Base-by-base conservation (phyloP, 139 green algal genomes). In the Chlamydomonas sp. region DNA sequence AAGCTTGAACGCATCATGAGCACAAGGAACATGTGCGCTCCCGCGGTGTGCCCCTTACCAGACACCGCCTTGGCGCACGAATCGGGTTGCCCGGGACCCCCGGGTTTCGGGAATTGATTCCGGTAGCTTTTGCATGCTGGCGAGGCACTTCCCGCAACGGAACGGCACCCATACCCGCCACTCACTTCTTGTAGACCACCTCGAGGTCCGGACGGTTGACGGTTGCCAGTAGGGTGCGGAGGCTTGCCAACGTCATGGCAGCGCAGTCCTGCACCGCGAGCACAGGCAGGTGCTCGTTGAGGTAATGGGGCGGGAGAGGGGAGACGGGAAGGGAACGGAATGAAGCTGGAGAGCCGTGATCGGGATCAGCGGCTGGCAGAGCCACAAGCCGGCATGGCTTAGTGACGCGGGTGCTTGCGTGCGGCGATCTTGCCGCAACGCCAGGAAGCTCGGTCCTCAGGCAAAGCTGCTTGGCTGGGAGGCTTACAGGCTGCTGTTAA, bases 161-260 rank as follows among this genome's bases (percentile, higher is more conserved):
- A 49, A 49, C 31, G 31, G 31, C 31, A 49, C 31, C 31, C 31
- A 49, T 49, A 49, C 31, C 31, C 31, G 31, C 31, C 9, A 49
- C 75, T 20, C 69, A 86, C 84, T 49, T 88, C 1, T 63, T 5
- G 84, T 83, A 88, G 63, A 88, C 63, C 5, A 88, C 0, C 5
- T 88, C 75, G 57, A 88, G 84, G 75, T 88, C 84, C 58, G 84
- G 84, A 0, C 84, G 75, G 63, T 4, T 20, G 12, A 73, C 76
- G 15, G 75, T 18, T 10, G 17, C 20, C 2, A 88, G 75, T 75
- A 88, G 66, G 49, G 2, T 15, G 5, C 74, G 74, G 9, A 88
- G 57, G 6, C 57, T 10, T 1, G 75, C 49, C 63, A 83, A 75
- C 12, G 63, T 77, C 1, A 88, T 64, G 12, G 64, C 12, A 5